phyloP scores from a whole-genome alignment of 352 stramenopile genomes.

The Pythium sp. region DNA sequence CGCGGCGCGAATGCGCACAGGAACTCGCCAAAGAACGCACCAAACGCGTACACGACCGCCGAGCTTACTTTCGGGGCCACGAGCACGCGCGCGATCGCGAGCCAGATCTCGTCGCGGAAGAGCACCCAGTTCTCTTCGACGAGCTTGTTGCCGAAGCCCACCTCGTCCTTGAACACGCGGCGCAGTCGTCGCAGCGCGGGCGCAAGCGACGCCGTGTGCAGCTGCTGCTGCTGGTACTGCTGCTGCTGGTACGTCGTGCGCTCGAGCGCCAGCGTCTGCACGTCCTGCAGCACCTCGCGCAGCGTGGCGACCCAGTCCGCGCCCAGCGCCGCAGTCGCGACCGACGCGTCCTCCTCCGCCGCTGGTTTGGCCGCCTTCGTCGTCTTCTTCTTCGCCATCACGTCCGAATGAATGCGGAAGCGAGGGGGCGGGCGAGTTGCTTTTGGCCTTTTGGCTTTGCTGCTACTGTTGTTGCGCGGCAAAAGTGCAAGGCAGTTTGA shows the following conservation, averaged over 20 bases:
- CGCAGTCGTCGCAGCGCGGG: slow-evolving; percentile 50
- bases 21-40: slow-evolving; percentile 51
- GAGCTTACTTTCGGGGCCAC: slow-evolving; percentile 40
- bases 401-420: not conserved
- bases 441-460: not conserved
- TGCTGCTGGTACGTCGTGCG: slow-evolving; percentile 38
- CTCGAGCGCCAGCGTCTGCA: slow-evolving; percentile 61
- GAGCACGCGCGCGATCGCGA: slow-evolving; percentile 48
- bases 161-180: slow-evolving; percentile 48
- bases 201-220: slow-evolving; percentile 28
- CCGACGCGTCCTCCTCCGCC: not conserved
- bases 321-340: slow-evolving; percentile 16
- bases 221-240: not conserved
- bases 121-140: slow-evolving; percentile 54
- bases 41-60: slow-evolving; percentile 46
- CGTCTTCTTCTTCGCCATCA: slow-evolving; percentile 6
- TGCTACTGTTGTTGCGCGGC: too few species aligned
- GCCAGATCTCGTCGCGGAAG: slow-evolving; percentile 66
- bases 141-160: slow-evolving; percentile 33
- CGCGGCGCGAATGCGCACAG: slow-evolving; percentile 21
- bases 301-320: slow-evolving; percentile 57
- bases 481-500: too few species aligned
- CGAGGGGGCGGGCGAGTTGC: not conserved
- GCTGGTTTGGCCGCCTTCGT: not conserved
- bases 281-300: slow-evolving; percentile 65